Evolutionary conservation across 2,329 filamentous ascomycete genomes (phyloP), one percentile per base, ranked within the genome.

Genomic region (Colletotrichum incanum): DNA sequence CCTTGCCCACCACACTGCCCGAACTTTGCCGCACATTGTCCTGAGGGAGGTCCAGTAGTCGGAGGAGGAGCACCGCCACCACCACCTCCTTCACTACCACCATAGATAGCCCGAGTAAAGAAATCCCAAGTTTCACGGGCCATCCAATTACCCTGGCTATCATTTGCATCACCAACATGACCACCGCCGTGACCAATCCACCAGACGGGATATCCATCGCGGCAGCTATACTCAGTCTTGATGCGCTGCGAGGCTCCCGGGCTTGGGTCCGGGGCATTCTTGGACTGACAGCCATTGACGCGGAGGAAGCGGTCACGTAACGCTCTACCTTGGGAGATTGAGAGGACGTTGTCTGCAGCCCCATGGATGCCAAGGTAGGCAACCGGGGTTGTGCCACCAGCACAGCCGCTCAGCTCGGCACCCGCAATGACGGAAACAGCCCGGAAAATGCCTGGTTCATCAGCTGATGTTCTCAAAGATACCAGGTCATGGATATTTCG

Each of bases 341-440:
- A 73, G 20, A 84, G 77, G 26, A 83, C 81, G 28, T 75, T 76
- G 73, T 85, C 83, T 47, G 73, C 76, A 28, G 79, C 75, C 41
- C 83, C 83, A 70, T 85, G 83, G 72, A 83, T 81, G 37, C 79
- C 81, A 45, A 83, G 80, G 74, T 80, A 84, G 1, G 83, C 80
- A 45, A 84, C 78, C 0, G 83, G 82, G 16, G 79, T 77, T 67
- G 73, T 81, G n/a, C 82, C 82, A 39, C 81, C 82, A 52, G 74
- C 74, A 67, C 81, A 83, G 45, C 81, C 81, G 52, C 79, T 81
- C 61, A 83, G 72, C 37, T 77, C 67, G 26, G 76, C 80, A 34
- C 80, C 80, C 5, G 78, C 77, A 43, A 82, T 75, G 55, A 80
- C 78, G 18, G 81, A 80, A 23, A 86, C 47, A 7, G 47, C 47